Percentiles rank a stretch among this genome's conserved stretches.
These are phyloP conservation scores for Candolleomyces eurysporus DNA, from an alignment of 768 basidiomycete genomes.

Conservation along the genomic window DNA sequence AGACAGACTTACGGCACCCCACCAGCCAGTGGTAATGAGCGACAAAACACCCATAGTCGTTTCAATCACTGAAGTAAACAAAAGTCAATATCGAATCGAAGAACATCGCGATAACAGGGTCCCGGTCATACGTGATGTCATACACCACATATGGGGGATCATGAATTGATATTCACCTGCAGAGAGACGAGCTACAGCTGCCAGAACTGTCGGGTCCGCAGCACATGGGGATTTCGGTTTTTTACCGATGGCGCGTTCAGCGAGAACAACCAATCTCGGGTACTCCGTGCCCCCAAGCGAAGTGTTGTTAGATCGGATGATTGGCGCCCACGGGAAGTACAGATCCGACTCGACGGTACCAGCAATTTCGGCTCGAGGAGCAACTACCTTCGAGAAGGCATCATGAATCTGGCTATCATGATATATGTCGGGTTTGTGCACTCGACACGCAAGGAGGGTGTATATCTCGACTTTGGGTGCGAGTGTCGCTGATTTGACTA, in stretches of 20 bases:
- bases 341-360: too few species aligned
- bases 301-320: background rate
- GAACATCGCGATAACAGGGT: background rate
- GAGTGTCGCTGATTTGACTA: constrained; percentile 53
- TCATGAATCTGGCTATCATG: background rate
- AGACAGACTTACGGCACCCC: constrained; percentile 65
- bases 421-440: constrained; percentile 59
- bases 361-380: too few species aligned
- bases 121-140: background rate
- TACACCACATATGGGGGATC: constrained; percentile 17
- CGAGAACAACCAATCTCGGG: background rate
- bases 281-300: background rate
- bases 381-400: background rate
- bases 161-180: constrained; percentile 38
- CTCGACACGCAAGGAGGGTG: constrained; percentile 70
- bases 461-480: constrained; percentile 76
- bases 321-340: too few species aligned
- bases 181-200: constrained; percentile 64
- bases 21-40: constrained; percentile 81
- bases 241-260: background rate
- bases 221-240: constrained; percentile 39
- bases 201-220: constrained; percentile 70
- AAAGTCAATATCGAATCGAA: background rate
- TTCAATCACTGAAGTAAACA: constrained; percentile 49
- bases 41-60: constrained; percentile 69